Conservation (phyloP, 2,329 filamentous ascomycete species). For the Magnaporthales sp. region DNA sequence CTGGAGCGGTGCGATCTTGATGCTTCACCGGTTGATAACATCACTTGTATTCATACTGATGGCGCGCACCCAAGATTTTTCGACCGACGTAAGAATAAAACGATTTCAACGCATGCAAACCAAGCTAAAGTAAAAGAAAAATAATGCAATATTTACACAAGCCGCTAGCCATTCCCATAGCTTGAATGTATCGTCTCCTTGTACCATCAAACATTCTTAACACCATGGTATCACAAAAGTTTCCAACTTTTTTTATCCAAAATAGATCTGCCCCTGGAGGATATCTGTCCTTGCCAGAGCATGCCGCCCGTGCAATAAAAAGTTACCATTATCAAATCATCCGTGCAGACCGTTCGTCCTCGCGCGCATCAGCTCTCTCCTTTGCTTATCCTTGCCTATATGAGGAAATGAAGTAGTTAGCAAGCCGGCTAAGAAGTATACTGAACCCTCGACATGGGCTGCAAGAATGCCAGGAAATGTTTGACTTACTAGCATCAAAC, state of each 20-base stretch:
- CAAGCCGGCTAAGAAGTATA: constrained; percentile 7
- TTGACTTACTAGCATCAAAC: constrained; percentile 64
- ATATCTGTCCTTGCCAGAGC: not conserved
- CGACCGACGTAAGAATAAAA: not conserved
- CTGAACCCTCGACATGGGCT: not conserved
- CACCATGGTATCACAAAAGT: constrained; percentile 1
- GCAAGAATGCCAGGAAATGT: not conserved
- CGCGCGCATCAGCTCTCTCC: constrained; percentile 58
- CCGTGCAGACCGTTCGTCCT: constrained; percentile 46
- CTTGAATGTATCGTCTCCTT: not conserved
- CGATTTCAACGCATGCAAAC: not conserved
- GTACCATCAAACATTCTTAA: not conserved
- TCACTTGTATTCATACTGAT: not conserved
- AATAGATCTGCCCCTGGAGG: not conserved
- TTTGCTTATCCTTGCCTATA: constrained; percentile 57
- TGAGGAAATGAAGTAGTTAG: constrained; percentile 22
- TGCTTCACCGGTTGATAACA: not conserved
- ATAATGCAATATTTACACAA: not conserved
- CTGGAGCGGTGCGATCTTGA: not conserved
- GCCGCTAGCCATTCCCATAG: not conserved
- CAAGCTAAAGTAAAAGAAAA: not conserved
- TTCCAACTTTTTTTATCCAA: not conserved
- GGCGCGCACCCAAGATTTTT: not conserved
- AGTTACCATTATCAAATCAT: constrained; percentile 8
- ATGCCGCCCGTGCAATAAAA: not conserved